phyloP scores from a whole-genome alignment of 495 filamentous ascomycete species.

The Xylaria nigripes region DNA sequence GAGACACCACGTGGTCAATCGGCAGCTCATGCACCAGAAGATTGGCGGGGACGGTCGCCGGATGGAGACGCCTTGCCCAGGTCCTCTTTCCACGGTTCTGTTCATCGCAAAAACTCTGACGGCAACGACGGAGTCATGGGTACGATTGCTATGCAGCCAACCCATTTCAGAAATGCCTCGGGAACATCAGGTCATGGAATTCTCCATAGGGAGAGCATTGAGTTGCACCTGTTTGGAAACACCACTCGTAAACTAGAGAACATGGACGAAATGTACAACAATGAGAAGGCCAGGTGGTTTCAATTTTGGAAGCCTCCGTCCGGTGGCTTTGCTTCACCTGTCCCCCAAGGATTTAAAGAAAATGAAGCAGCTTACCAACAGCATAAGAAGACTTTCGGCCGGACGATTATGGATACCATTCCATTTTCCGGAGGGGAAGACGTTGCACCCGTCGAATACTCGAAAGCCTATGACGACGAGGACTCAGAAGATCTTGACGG shows the following conservation, averaged over 20 bases:
- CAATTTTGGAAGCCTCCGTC: slow-evolving; percentile 48
- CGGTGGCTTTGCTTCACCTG: slow-evolving; percentile 44
- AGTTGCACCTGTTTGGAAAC: slow-evolving; percentile 30
- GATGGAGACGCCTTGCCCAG: slow-evolving; percentile 20
- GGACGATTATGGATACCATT: slow-evolving; percentile 34
- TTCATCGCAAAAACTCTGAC: slow-evolving; percentile 4
- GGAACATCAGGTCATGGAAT: slow-evolving; percentile 28
- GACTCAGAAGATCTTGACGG: slow-evolving; percentile 54
- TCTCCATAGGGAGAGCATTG: slow-evolving; percentile 22
- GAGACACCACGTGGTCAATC: slow-evolving; percentile 15
- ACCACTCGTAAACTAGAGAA: slow-evolving; percentile 38
- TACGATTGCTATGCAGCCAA: slow-evolving; percentile 13
- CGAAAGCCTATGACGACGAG: slow-evolving; percentile 58
- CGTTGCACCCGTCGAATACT: slow-evolving; percentile 51
- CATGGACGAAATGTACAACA: slow-evolving; percentile 35
- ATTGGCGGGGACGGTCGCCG: slow-evolving; percentile 19
- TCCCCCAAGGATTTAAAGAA: slow-evolving; percentile 41
- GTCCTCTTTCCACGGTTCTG: slow-evolving; percentile 23
- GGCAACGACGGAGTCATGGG: slow-evolving; percentile 24
- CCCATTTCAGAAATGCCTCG: slow-evolving; percentile 30
- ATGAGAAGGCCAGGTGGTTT: slow-evolving; percentile 40
- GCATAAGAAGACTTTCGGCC: slow-evolving; percentile 37
- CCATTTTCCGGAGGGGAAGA: slow-evolving; percentile 33
- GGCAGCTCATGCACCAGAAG: slow-evolving; percentile 21
- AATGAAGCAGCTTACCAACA: slow-evolving; percentile 30